phyloP scores from a whole-genome alignment of 2,329 filamentous ascomycete genomes.

The Albifimbria verrucaria region DNA sequence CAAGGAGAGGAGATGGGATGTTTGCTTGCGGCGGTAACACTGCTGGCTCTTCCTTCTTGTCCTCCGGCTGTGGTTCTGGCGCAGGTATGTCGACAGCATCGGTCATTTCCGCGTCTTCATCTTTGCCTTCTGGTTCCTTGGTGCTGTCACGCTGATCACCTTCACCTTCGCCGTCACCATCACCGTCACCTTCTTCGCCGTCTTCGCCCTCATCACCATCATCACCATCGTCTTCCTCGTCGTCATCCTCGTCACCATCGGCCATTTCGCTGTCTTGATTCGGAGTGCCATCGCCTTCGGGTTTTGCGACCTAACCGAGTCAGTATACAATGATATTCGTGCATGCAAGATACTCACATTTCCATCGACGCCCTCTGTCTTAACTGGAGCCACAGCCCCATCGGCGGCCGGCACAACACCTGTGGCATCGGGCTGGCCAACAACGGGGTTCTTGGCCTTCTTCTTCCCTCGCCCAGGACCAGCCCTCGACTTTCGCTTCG shows the following conservation, averaged over 20 bases:
- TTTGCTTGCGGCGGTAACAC: conserved; percentile 17
- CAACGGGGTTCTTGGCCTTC: conserved; percentile 62
- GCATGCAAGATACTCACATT: conserved; percentile 18
- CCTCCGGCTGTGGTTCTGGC: conserved; percentile 13
- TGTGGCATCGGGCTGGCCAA: conserved; percentile 20
- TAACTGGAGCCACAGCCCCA: conserved; percentile 35
- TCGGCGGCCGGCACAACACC: conserved; percentile 26
- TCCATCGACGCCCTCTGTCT: conserved; percentile 33
- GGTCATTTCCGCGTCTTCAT: conserved; percentile 34
- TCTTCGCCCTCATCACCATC: conserved; percentile 47
- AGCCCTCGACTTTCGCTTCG: conserved; percentile 75
- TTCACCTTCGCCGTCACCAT: conserved; percentile 39
- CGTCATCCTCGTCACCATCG: conserved; percentile 46
- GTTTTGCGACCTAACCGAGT: conserved; percentile 33
- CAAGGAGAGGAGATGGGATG: conserved; percentile 25
- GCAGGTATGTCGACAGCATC: conserved; percentile 28
- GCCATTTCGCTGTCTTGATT: conserved; percentile 51
- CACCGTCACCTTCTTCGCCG: conserved; percentile 43
- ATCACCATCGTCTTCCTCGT: conserved; percentile 44
- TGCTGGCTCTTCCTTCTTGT: conserved; percentile 23
- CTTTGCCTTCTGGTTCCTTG: conserved; percentile 25
- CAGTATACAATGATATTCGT: background rate
- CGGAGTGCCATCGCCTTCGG: conserved; percentile 40
- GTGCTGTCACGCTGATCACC: conserved; percentile 19
- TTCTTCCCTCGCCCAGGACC: conserved; percentile 74